These are phyloP conservation scores for Vitrella brassicaformis DNA, from an alignment of 73 alveolate species.

Conservation along the genomic window DNA sequence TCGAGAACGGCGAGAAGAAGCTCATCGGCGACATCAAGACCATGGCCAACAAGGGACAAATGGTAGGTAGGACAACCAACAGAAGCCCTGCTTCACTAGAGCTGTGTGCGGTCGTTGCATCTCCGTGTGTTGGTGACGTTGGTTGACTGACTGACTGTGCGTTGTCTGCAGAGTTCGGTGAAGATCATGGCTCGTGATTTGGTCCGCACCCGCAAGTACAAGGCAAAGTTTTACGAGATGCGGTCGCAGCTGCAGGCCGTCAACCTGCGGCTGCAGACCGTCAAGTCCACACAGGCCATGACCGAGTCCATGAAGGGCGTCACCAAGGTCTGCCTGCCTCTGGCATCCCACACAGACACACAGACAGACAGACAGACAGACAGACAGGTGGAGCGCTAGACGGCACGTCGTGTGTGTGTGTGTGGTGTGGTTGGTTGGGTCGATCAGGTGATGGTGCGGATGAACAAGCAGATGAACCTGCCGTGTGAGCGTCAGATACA, in stretches of 20 bases:
- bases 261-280: slow-evolving; percentile 39
- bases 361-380: no score
- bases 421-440: no score
- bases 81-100: no score
- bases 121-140: no score
- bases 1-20: slow-evolving; percentile 51
- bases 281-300: slow-evolving; percentile 25
- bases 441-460: slow-evolving; percentile 42
- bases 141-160: no score
- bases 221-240: slow-evolving; percentile 30
- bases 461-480: slow-evolving; percentile 39
- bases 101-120: no score
- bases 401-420: no score
- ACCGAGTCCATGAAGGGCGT: slow-evolving; percentile 45
- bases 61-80: background rate
- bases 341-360: no score
- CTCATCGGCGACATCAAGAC: slow-evolving; percentile 48
- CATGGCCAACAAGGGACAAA: slow-evolving; percentile 45
- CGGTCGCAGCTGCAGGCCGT: slow-evolving; percentile 36
- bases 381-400: no score
- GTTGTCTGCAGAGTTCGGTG: slow-evolving; percentile 37
- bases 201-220: slow-evolving; percentile 32
- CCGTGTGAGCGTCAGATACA: no score
- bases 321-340: no score
- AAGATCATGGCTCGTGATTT: slow-evolving; percentile 36